Percentiles rank a stretch among this genome's conserved stretches.
phyloP scores from a whole-genome alignment of 768 basidiomycete species.

The Calocera cornea region DNA sequence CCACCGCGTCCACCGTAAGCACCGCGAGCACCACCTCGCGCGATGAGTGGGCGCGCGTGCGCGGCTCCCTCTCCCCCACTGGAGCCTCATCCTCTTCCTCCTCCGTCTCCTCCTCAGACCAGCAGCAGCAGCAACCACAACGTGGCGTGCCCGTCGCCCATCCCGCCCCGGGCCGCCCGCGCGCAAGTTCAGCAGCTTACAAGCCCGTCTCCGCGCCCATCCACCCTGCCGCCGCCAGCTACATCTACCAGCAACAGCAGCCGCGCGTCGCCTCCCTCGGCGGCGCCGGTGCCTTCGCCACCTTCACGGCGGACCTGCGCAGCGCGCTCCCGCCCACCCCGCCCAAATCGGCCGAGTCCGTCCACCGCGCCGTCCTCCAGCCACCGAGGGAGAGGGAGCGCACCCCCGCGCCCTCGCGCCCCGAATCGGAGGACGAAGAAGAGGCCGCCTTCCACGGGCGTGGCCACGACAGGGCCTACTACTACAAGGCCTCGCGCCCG shows the following conservation, averaged over 20 bases:
- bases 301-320: background rate
- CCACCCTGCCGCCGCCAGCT: background rate
- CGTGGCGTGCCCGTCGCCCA: no score
- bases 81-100: background rate
- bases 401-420: no score
- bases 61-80: background rate
- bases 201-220: background rate
- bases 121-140: background rate
- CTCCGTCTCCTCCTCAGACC: background rate
- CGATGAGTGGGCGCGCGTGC: background rate
- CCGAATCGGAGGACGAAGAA: background rate
- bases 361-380: background rate
- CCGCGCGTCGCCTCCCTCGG: background rate
- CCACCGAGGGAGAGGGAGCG: no score
- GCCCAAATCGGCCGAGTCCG: background rate
- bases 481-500: background rate
- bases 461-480: background rate
- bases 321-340: background rate
- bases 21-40: background rate
- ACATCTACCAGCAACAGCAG: background rate
- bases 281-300: background rate
- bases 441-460: background rate
- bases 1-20: background rate
- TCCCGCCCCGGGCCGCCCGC: background rate
- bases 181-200: background rate